Percentiles rank a stretch among this genome's conserved stretches.
These are phyloP conservation scores for Aspergillus carlsbadensis DNA, from an alignment of 495 filamentous ascomycete genomes.

Conservation along the genomic window DNA sequence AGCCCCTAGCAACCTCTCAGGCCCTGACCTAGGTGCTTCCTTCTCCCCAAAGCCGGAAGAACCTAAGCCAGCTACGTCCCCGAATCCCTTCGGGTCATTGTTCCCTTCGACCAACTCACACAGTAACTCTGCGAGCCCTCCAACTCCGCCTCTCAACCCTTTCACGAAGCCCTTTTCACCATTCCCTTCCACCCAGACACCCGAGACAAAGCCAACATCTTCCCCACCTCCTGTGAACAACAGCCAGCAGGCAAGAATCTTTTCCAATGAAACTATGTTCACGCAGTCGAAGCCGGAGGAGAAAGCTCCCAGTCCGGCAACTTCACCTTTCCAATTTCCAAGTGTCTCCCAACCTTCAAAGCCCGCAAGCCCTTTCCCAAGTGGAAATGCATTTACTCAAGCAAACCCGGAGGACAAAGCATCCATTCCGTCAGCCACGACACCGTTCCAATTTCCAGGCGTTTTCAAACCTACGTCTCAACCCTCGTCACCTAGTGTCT, in stretches of 20 bases:
- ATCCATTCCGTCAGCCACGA: background rate
- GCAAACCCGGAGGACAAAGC: background rate
- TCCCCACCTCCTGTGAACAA: background rate
- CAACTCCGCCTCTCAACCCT: slow-evolving; percentile 15
- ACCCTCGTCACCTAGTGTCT: background rate
- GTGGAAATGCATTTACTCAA: background rate
- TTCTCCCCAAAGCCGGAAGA: background rate
- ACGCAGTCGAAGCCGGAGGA: background rate
- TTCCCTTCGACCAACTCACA: slow-evolving; percentile 12
- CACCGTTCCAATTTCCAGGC: slow-evolving; percentile 5
- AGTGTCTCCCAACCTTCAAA: background rate
- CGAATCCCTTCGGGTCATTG: slow-evolving; percentile 24
- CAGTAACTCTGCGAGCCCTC: background rate
- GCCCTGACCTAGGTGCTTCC: background rate
- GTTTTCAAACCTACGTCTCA: background rate
- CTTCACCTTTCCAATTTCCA: slow-evolving; percentile 5
- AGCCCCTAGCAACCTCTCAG: background rate
- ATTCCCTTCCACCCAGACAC: slow-evolving; percentile 18
- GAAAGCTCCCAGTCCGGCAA: background rate
- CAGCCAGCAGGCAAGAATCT: background rate
- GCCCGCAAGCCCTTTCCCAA: background rate
- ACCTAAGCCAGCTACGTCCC: slow-evolving; percentile 8
- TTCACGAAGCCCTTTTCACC: slow-evolving; percentile 20
- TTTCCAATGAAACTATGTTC: background rate
- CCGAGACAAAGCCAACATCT: slow-evolving; percentile 2